Base-by-base conservation (phyloP, 495 filamentous ascomycete genomes). In the Lepraria neglecta region DNA sequence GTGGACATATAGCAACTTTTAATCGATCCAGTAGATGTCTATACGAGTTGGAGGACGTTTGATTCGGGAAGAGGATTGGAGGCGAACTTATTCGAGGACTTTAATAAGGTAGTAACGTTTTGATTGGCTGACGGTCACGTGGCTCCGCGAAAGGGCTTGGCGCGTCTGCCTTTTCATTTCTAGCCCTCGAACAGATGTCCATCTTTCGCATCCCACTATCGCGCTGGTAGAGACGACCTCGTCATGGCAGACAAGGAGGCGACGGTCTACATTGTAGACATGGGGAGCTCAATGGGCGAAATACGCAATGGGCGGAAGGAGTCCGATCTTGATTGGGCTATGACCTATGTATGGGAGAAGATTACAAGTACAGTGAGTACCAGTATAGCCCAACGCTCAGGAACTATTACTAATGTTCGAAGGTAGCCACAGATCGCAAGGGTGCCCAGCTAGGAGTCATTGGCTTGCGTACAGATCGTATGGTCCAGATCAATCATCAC, bases 311-410 rank as follows among this genome's bases (percentile, higher is more conserved):
- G 85, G n/a, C 84, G 95, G 54, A 67, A 72, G 7, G 79, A 91
- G 68, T 87, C 89, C 17, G 89, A 97, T 73, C 83, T 97, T 4
- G 89, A 96, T 59, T 97, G 84, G 80, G 81, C 85, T 21, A 87
- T 97, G 88, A 83, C 83, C 59, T 99, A 96, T 78, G 83, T 99
- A 53, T 99, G 94, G 94, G 94, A 97, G 72, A 91, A 86, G 67
- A 95, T 97, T 66, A 89, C 89, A 1, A 84, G 80, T 24, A 95
- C 89, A 11, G 85, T 87, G 71, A 38, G 75, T 67, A 44, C 1
- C 10, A 38, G 14, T 3, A n/a, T 21, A 19, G 11, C 7, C n/a
- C 10, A 55, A 24, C 24, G 10, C 27, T 31, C n/a, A 38, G 56
- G 24, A 19, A 42, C 50, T 17, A 21, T 11, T 42, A n/a, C 63